A percentile compares a stretch with the other conserved stretches of the same genome.
Conservation (phyloP, 169 alveolate genomes). For the Plasmodium adleri region DNA sequence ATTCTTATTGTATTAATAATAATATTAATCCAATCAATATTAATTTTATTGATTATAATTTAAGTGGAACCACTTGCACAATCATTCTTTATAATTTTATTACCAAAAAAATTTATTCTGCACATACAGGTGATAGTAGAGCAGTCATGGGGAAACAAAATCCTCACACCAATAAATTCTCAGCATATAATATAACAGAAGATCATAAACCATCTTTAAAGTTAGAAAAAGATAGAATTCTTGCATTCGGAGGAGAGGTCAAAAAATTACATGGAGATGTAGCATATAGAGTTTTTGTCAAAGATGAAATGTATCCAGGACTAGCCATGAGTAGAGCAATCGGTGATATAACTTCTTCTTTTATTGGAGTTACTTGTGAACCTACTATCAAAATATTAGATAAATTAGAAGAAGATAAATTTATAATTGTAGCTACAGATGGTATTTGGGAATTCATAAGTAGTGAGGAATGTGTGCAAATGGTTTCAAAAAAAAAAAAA, state of each 20-base stretch:
- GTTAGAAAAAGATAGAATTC: conserved; percentile 88
- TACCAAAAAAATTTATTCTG: conserved; percentile 79
- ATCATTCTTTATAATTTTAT: conserved; percentile 75
- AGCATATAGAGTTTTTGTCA: conserved; percentile 90
- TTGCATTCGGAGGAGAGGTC: conserved; percentile 90
- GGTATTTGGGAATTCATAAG: conserved; percentile 86
- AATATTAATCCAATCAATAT: conserved; percentile 81
- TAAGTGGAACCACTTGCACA: conserved; percentile 88
- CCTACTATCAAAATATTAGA: conserved; percentile 86
- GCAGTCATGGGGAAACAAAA: conserved; percentile 84
- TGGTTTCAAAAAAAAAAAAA: conserved; percentile 71
- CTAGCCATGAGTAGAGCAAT: conserved; percentile 93
- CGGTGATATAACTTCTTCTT: conserved; percentile 91
- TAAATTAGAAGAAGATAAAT: conserved; percentile 76
- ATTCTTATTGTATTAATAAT: conserved; percentile 80
- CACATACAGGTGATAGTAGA: conserved; percentile 88
- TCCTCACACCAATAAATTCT: conserved; percentile 50
- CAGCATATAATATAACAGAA: conserved; percentile 84
- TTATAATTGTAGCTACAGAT: conserved; percentile 82
- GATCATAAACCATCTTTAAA: conserved; percentile 90
- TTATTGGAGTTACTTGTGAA: conserved; percentile 90
- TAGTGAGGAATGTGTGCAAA: conserved; percentile 79
- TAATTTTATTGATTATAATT: conserved; percentile 83
- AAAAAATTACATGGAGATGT: conserved; percentile 86
- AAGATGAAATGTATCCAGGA: conserved; percentile 88